Evolutionary conservation across 768 basidiomycete genomes (phyloP).

Genomic region (Amanita thiersii): DNA sequence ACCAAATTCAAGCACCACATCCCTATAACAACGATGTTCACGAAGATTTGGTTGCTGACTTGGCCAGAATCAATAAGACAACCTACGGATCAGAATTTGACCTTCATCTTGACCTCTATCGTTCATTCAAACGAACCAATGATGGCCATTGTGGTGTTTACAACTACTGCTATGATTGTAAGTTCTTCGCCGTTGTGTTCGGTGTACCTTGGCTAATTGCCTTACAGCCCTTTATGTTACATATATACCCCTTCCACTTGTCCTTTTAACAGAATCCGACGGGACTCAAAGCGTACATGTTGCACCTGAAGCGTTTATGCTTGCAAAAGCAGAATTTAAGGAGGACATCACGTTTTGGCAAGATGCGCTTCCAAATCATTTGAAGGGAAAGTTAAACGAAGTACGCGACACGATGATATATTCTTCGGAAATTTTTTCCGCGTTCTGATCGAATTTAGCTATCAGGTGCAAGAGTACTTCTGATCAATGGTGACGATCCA

Average conservation of each 20-base stretch:
- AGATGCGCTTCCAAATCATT: conserved; percentile 33
- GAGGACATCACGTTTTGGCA: conserved; percentile 50
- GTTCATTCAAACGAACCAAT: conserved; percentile 43
- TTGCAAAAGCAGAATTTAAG: conserved; percentile 41
- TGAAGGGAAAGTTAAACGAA: conserved; percentile 38
- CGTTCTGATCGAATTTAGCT: conserved; percentile 16
- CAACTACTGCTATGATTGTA: conserved; percentile 48
- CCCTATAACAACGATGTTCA: conserved; percentile 50
- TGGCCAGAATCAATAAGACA: conserved; percentile 36
- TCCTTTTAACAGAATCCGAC: conserved; percentile 34
- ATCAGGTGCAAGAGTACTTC: conserved; percentile 45
- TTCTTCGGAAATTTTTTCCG: background rate
- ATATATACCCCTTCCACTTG: conserved; percentile 41
- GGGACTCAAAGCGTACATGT: conserved; percentile 43
- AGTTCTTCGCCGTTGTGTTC: conserved; percentile 8
- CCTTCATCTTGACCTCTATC: conserved; percentile 46
- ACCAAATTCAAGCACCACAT: conserved; percentile 43
- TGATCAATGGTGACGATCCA: conserved; percentile 45
- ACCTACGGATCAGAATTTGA: conserved; percentile 44
- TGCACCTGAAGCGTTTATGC: conserved; percentile 43
- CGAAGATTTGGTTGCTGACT: conserved; percentile 43
- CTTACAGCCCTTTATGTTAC: conserved; percentile 32
- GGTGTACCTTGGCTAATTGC: too few species aligned
- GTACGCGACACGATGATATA: conserved; percentile 20
- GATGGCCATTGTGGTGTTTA: conserved; percentile 54